Percentiles rank a stretch among this genome's conserved stretches.
phyloP scores from a whole-genome alignment of 345 rosid genomes.

The Rhodamnia argentea region DNA sequence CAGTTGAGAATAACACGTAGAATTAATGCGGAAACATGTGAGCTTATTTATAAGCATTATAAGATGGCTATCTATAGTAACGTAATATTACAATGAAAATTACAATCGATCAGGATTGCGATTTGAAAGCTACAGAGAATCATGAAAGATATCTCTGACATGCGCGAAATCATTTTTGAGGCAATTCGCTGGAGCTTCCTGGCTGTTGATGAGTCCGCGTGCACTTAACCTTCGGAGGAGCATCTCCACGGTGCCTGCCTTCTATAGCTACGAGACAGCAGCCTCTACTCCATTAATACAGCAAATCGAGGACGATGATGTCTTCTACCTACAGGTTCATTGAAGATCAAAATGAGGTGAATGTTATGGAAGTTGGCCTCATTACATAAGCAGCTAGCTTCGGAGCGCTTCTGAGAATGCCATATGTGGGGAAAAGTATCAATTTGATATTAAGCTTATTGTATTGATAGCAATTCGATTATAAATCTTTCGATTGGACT shows the following conservation, averaged over 20 bases:
- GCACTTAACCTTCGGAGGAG: neutral
- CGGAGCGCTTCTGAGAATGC: neutral
- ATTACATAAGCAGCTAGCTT: neutral
- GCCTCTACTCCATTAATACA: neutral
- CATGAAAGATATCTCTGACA: too few relatives aligned
- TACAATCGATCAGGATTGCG: too few relatives aligned
- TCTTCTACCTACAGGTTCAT: neutral
- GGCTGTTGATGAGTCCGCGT: neutral
- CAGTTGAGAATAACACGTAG: too few relatives aligned
- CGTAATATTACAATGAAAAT: too few relatives aligned
- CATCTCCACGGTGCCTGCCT: neutral
- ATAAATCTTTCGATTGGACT: too few relatives aligned
- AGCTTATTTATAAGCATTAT: too few relatives aligned
- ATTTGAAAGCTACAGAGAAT: too few relatives aligned
- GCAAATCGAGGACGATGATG: neutral
- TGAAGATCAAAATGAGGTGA: accelerated
- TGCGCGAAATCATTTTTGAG: neutral
- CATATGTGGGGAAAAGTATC: neutral
- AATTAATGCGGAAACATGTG: too few relatives aligned
- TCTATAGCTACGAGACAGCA: neutral
- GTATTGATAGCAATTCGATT: too few relatives aligned
- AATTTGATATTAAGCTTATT: too few relatives aligned
- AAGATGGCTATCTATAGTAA: too few relatives aligned
- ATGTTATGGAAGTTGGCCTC: neutral
- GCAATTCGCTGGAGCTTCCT: neutral